Evolutionary conservation across 495 filamentous ascomycete genomes (phyloP), one percentile per base, ranked within the genome.

Genomic region (Tuber calosporum): DNA sequence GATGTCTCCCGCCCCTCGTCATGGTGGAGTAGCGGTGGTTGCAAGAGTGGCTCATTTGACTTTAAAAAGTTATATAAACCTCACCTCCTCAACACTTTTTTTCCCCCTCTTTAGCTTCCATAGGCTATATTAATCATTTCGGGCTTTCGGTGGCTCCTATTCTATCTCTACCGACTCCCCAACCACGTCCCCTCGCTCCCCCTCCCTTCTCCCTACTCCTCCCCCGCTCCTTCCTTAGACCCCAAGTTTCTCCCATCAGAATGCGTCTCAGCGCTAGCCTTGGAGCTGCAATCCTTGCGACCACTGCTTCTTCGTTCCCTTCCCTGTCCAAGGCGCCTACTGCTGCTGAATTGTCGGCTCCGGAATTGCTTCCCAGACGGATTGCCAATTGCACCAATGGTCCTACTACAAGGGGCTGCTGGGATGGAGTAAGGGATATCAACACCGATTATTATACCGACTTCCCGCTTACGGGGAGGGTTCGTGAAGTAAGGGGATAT

Each of bases 371-470:
- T 17, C 26, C 53, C 26, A 62, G 26, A 34, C 26, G 17, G 26
- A 17, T 5, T 6, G 3, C 53, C 53, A 34, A 34, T 69, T 77
- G 81, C n/a, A 82, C 83, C 34, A 85, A 86, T 72, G 82, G 82
- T 8, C 79, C 84, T 26, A 83, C 81, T 13, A 82, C 82, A 39
- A 79, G 85, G 69, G 76, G 67, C 30, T 74, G 82, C 70, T 85
- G 85, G 84, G 53, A 62, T 34, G 82, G 84, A 68, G 79, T 84
- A 30, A 86, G 85, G 72, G 82, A 84, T 72, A 87, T 88, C 78
- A 79, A 86, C 53, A 88, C 87, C 1, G 85, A 89, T 77, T 89
- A 87, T 72, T 83, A 84, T 30, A 80, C 75, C 19, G 80, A 74
- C 0, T 83, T 81, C 1, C 87, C 87, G 4, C 79, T 86, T 73